A percentile compares a stretch with the other conserved stretches of the same genome.
Evolutionary conservation across 208 protist genomes (phyloP).

Genomic region (Phytomonas francai): DNA sequence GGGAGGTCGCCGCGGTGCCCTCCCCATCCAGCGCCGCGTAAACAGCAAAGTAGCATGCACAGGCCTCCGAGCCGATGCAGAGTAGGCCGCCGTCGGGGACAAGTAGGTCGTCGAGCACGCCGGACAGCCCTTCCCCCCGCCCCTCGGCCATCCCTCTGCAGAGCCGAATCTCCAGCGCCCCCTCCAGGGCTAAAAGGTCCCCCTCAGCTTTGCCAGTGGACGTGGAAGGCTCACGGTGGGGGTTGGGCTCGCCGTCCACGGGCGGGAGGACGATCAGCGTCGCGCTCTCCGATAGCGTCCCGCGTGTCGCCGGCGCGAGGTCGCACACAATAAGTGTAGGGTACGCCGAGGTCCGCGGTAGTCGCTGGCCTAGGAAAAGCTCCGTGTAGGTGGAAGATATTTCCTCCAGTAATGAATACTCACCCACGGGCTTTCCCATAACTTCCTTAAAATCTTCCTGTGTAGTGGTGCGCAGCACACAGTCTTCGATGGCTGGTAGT

Average conservation of each 20-base stretch:
- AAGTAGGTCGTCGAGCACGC: conserved; percentile 23
- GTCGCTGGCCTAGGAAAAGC: conserved; percentile 28
- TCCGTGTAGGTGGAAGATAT: conserved; percentile 15
- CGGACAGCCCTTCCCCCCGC: conserved; percentile 15
- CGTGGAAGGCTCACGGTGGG: not conserved
- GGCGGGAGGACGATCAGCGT: conserved; percentile 68
- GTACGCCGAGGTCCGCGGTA: conserved; percentile 23
- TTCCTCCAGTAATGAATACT: conserved; percentile 33
- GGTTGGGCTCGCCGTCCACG: not conserved
- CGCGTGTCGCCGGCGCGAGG: conserved; percentile 42
- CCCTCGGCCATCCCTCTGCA: conserved; percentile 24
- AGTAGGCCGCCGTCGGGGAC: conserved; percentile 25
- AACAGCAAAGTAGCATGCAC: conserved; percentile 32
- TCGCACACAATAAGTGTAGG: conserved; percentile 47
- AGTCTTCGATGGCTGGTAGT: conserved; percentile 32
- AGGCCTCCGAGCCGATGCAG: conserved; percentile 18
- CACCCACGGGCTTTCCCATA: conserved; percentile 23
- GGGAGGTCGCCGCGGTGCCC: not conserved
- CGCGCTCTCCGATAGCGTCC: conserved; percentile 22
- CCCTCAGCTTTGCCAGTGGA: not conserved
- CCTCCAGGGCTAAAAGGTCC: conserved; percentile 9
- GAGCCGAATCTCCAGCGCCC: conserved; percentile 17
- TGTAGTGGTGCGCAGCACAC: conserved; percentile 40
- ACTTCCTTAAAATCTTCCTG: conserved; percentile 39
- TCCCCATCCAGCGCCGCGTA: not conserved